phyloP scores from a whole-genome alignment of 2,329 filamentous ascomycete genomes.

The Alternaria metachromatica region DNA sequence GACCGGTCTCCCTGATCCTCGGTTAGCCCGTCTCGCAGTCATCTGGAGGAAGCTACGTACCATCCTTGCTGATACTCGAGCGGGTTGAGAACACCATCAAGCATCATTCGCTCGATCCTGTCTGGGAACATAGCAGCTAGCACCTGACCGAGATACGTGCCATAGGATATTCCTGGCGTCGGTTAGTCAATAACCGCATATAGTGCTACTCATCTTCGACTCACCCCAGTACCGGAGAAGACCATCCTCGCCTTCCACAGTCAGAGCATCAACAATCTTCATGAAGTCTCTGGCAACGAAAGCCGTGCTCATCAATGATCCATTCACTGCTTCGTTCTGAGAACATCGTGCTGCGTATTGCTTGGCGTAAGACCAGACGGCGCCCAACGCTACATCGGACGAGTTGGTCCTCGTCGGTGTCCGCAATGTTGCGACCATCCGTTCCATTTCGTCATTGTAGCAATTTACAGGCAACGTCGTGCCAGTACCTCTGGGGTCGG shows the following conservation, averaged over 20 bases:
- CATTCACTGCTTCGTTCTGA: neutral
- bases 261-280: neutral
- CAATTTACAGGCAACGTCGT: neutral
- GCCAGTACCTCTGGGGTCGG: neutral
- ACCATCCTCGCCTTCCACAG: neutral
- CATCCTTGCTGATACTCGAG: neutral
- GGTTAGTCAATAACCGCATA: accelerated
- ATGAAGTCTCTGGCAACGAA: neutral
- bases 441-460: neutral
- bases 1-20: neutral
- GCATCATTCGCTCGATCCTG: neutral
- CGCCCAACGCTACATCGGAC: neutral
- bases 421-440: neutral
- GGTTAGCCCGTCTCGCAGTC: accelerated
- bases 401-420: neutral
- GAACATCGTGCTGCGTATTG: neutral
- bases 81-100: neutral
- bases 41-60: neutral
- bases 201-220: neutral
- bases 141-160: neutral
- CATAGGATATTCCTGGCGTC: accelerated
- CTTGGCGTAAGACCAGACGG: neutral
- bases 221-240: neutral
- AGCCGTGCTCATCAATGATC: neutral
- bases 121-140: neutral